Conservation (phyloP, 495 filamentous ascomycete species). For the Ramalina peruviana region DNA sequence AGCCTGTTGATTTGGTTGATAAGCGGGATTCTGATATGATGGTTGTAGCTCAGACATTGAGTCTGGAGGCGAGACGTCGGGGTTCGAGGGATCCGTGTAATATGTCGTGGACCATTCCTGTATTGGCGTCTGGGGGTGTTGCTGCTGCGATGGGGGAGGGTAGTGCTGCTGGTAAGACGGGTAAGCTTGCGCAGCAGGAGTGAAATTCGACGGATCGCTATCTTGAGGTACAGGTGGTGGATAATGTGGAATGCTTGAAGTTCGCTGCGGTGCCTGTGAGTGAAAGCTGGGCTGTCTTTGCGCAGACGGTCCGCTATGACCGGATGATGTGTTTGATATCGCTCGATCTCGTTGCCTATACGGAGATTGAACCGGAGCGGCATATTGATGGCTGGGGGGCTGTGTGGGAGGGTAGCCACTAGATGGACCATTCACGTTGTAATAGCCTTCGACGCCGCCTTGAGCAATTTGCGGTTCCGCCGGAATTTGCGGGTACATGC, state of each 20-base stretch:
- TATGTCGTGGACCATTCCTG: conserved; percentile 11
- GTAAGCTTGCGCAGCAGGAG: neutral
- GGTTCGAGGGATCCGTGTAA: conserved; percentile 7
- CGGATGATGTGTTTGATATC: conserved; percentile 14
- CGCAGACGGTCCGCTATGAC: neutral
- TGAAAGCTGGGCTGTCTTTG: conserved; percentile 16
- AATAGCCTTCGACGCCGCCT: conserved; percentile 62
- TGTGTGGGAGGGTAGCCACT: conserved; percentile 19
- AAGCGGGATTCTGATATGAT: conserved; percentile 10
- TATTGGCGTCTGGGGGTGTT: conserved; percentile 10
- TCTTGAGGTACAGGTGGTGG: conserved; percentile 4
- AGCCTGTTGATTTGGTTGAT: conserved; percentile 17
- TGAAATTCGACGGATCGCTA: conserved; percentile 7
- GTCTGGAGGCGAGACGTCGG: conserved; percentile 15
- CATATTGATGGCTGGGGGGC: conserved; percentile 15
- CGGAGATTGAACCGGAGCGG: conserved; percentile 13
- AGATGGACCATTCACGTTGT: conserved; percentile 48
- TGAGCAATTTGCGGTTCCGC: conserved; percentile 32
- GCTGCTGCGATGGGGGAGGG: conserved; percentile 4
- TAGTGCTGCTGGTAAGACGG: conserved; percentile 12
- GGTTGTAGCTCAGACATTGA: conserved; percentile 7
- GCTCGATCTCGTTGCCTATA: conserved; percentile 14
- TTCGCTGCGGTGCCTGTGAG: conserved; percentile 14
- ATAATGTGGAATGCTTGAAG: conserved; percentile 13
- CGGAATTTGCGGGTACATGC: conserved; percentile 54